A percentile compares a stretch with the other conserved stretches of the same genome.
Conservation (phyloP, 139 green algal genomes). For the Tetraselmis chui region DNA sequence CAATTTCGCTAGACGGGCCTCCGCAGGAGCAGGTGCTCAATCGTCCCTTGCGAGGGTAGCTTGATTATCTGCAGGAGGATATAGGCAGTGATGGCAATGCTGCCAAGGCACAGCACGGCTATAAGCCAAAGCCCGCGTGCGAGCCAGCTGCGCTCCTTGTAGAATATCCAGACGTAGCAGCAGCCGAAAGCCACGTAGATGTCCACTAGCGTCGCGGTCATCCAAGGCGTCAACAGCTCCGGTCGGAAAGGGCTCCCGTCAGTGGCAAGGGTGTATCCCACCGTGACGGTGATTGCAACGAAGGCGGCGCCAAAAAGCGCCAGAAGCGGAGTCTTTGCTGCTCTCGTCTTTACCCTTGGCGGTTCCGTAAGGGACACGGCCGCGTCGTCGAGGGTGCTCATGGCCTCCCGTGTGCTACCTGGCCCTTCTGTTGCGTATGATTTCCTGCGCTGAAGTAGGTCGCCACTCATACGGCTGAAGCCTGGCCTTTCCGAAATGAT, state of each 20-base stretch:
- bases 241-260: background rate
- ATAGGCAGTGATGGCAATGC: background rate
- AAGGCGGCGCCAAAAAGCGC: background rate
- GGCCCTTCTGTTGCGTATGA: too few species aligned
- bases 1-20: too few species aligned
- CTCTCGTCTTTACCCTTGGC: background rate
- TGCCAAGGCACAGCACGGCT: background rate
- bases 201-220: background rate
- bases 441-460: too few species aligned
- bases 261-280: background rate
- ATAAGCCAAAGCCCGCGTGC: background rate
- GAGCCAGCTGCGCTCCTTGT: background rate
- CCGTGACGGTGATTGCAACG: background rate
- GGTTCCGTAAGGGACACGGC: background rate
- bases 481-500: too few species aligned
- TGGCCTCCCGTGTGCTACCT: too few species aligned
- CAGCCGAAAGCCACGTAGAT: background rate
- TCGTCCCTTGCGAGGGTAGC: background rate
- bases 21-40: background rate
- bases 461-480: too few species aligned
- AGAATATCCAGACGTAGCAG: background rate
- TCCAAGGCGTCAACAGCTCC: background rate
- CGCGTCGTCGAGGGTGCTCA: background rate
- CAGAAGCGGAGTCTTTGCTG: background rate
- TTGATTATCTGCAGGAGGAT: background rate